Base-by-base conservation (phyloP, 2,329 filamentous ascomycete genomes). In the Pyrenophora seminiperda region DNA sequence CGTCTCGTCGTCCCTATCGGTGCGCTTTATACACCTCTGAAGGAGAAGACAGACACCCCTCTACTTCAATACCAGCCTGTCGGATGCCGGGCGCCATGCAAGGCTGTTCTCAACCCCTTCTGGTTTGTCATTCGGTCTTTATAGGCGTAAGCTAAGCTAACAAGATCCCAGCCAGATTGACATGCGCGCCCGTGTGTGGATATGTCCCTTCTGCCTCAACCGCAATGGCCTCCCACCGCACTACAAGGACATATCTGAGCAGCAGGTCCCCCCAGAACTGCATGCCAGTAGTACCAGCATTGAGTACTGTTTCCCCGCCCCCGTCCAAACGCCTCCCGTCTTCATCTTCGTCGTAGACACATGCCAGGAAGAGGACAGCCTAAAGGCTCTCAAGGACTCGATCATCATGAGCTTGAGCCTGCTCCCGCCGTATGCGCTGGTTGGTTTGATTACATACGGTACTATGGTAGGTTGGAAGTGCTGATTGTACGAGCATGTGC, bases 31-130 rank as follows among this genome's bases (percentile, higher is more conserved):
- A 99, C 93, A 2, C 92, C 93, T 4, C 78, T 97, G 66, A 97
- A 97, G 77, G 93, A 97, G 78, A 95, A 95, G 79, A 85, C 88
- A 17, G 89, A 96, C 58, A 90, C 90, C 18, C 91, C 92, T 47
- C 78, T 96, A 57, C 82, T 99, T 44, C 90, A 95, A 73, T 97
- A 97, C 76, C 93, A 97, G 76, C 94, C 94, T 14, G 91, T 99
- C 33, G 92, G 90, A 54, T 99, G 94, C 86, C 97, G 97, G 77
- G 85, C 89, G 73, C 94, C 94, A 55, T 99, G 94, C 76, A 88
- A 92, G 75, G 93, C 93, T 46, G 91, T 97, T 30, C 81, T 99
- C 73, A 99, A 99, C 73, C 94, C 94, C 36, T 97, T 92, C 81
- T 97, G 93, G 91, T 95, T 82, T 68, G 84, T 22, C 20, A 33